phyloP scores from a whole-genome alignment of 495 filamentous ascomycete species.

The Aspergillus asperescens region DNA sequence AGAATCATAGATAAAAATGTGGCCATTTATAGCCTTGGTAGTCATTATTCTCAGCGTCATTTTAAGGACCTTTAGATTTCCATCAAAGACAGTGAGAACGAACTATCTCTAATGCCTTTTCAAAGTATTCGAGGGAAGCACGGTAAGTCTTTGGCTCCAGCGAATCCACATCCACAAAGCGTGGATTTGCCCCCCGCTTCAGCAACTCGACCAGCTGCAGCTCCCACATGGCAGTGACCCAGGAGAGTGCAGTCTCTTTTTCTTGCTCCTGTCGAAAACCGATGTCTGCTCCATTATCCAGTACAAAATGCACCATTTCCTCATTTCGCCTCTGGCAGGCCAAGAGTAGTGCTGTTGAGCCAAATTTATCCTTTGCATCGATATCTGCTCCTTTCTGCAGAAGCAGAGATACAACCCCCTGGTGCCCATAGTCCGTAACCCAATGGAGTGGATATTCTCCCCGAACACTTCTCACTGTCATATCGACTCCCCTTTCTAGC shows the following conservation, averaged over 20 bases:
- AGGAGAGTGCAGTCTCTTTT: neutral
- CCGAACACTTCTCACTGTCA: neutral
- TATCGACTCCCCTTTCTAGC: slow-evolving; percentile 5
- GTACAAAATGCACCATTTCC: slow-evolving; percentile 17
- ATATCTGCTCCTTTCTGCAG: slow-evolving; percentile 17
- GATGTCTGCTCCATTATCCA: slow-evolving; percentile 13
- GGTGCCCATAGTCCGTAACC: neutral
- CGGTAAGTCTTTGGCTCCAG: neutral
- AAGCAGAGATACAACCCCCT: neutral
- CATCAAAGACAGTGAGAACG: neutral
- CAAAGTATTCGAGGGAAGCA: neutral
- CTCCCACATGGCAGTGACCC: neutral
- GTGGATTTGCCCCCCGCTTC: neutral
- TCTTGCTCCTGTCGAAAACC: neutral
- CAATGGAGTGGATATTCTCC: neutral
- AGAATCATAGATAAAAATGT: too few species aligned
- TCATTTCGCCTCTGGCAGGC: slow-evolving; percentile 15
- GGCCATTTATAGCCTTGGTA: too few species aligned
- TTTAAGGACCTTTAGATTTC: too few species aligned
- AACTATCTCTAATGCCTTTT: neutral
- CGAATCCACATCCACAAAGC: neutral
- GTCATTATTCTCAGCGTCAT: too few species aligned
- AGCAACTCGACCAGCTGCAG: neutral
- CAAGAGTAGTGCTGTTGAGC: slow-evolving; percentile 26
- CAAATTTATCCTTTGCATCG: slow-evolving; percentile 18